A percentile compares a stretch with the other conserved stretches of the same genome.
Evolutionary conservation across 2,329 filamentous ascomycete genomes (phyloP).

Genomic region (Pestalotiopsis sp.): DNA sequence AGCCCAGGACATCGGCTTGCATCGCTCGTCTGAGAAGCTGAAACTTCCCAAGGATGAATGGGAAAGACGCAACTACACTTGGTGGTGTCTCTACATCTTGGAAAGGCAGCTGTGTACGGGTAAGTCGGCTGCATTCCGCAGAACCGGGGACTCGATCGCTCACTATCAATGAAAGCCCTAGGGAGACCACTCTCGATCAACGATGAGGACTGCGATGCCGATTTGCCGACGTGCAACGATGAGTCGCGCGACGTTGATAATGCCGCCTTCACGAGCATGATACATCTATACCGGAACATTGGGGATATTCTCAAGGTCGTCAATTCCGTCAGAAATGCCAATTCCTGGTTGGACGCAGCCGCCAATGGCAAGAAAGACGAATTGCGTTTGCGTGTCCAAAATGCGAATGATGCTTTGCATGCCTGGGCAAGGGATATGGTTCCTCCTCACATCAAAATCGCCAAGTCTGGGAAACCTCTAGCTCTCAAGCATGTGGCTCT

Average conservation of each 20-base stretch:
- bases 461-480: background rate
- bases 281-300: slow-evolving; percentile 2
- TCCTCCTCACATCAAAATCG: slow-evolving; percentile 1
- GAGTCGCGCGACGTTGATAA: background rate
- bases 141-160: background rate
- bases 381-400: background rate
- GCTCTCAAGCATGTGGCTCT: slow-evolving; percentile 4
- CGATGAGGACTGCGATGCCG: slow-evolving; percentile 7
- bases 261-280: slow-evolving; percentile 5
- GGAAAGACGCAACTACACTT: background rate
- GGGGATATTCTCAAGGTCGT: slow-evolving; percentile 3
- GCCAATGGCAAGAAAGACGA: slow-evolving; percentile 5
- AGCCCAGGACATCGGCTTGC: slow-evolving; percentile 5
- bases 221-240: background rate
- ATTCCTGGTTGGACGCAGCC: background rate
- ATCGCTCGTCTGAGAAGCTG: slow-evolving; percentile 2
- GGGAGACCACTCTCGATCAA: background rate
- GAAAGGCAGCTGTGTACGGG: slow-evolving; percentile 5
- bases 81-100: slow-evolving; percentile 6
- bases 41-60: background rate
- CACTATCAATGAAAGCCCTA: background rate
- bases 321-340: slow-evolving; percentile 5
- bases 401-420: slow-evolving; percentile 5
- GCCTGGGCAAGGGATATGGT: slow-evolving; percentile 6
- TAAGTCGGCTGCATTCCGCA: background rate